Evolutionary conservation across 2,329 filamentous ascomycete genomes (phyloP).

Genomic region (Calonectria montana): DNA sequence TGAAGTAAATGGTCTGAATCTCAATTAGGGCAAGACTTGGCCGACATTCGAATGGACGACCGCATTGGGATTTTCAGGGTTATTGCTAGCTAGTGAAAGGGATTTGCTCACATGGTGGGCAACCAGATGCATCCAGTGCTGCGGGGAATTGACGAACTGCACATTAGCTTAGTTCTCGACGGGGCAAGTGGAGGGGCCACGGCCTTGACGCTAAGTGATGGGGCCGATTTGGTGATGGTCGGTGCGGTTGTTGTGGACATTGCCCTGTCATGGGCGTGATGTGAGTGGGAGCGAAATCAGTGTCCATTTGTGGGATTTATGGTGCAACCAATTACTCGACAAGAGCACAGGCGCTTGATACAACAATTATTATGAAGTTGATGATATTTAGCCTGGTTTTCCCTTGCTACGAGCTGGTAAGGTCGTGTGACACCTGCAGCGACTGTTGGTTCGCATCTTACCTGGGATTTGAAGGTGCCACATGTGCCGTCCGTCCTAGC

Average conservation of each 20-base stretch:
- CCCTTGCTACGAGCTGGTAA: neutral
- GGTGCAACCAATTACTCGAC: neutral
- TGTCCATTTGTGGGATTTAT: neutral
- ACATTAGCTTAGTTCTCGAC: neutral
- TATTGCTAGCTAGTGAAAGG: neutral
- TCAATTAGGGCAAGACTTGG: neutral
- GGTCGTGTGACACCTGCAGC: neutral
- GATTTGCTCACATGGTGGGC: neutral
- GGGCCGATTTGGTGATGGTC: neutral
- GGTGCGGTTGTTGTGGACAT: conserved; percentile 41
- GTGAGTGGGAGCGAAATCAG: neutral
- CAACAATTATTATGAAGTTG: conserved; percentile 50
- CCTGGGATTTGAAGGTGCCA: conserved; percentile 9
- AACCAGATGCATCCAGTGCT: neutral
- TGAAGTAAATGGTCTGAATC: neutral
- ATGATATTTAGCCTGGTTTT: conserved; percentile 46
- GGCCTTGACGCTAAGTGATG: neutral
- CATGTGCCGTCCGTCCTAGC: conserved; percentile 19
- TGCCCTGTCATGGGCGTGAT: neutral
- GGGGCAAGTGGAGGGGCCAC: neutral
- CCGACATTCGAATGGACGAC: neutral
- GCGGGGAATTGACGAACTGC: neutral
- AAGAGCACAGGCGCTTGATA: conserved; percentile 36
- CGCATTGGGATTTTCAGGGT: neutral
- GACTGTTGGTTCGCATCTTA: conserved; percentile 26